phyloP scores from a whole-genome alignment of 768 basidiomycete species.

The Hericium coralloides region DNA sequence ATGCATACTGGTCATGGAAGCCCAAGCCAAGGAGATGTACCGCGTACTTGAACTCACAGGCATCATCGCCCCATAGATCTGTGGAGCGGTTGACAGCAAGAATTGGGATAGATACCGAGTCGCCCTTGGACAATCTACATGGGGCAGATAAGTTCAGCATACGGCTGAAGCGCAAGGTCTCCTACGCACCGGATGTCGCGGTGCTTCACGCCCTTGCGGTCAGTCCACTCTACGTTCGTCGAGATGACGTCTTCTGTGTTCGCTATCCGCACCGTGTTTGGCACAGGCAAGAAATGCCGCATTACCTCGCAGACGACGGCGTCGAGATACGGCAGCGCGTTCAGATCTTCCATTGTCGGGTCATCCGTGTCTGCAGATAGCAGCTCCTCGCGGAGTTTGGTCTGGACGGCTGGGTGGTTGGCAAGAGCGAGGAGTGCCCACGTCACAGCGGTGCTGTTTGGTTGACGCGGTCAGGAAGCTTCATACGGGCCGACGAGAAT shows the following conservation, averaged over 20 bases:
- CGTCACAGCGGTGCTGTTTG: conserved; percentile 18
- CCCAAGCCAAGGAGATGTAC: not conserved
- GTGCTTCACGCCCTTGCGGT: conserved; percentile 8
- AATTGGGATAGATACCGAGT: conserved; percentile 22
- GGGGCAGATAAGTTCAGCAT: not conserved
- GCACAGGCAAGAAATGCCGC: conserved; percentile 19
- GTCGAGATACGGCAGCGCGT: conserved; percentile 24
- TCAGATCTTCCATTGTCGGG: conserved; percentile 18
- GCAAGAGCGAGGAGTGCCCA: conserved; percentile 28
- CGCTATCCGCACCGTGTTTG: conserved; percentile 17
- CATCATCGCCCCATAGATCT: conserved; percentile 30
- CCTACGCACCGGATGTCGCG: conserved; percentile 10
- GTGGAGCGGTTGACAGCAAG: conserved; percentile 21
- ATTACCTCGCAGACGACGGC: conserved; percentile 23
- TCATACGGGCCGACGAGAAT: too few relatives aligned
- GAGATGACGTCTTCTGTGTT: conserved; percentile 22
- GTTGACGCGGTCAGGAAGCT: too few relatives aligned
- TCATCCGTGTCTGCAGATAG: conserved; percentile 14
- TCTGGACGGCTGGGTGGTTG: conserved; percentile 22
- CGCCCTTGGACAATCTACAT: conserved; percentile 15
- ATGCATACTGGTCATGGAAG: not conserved
- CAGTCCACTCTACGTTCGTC: conserved; percentile 14
- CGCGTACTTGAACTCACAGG: conserved; percentile 23
- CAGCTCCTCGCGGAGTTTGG: conserved; percentile 25
- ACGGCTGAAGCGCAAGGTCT: not conserved